Conservation (phyloP, 805 yeast genomes). For the Zygotorulaspora danielsina region DNA sequence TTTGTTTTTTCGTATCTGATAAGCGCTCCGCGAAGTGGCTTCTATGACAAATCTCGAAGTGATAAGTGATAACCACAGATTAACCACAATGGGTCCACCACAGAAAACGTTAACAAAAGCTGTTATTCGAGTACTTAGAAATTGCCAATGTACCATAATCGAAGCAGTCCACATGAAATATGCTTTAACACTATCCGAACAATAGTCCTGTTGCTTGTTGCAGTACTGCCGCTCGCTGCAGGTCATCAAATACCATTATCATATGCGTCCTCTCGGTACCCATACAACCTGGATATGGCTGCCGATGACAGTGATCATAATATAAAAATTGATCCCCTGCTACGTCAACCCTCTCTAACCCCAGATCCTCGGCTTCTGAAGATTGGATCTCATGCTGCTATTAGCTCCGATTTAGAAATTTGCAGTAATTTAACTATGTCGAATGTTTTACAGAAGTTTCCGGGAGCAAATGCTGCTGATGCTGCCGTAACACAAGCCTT, state of each 20-base stretch:
- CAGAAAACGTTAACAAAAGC: too few relatives aligned
- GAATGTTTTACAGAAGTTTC: slow-evolving; percentile 28
- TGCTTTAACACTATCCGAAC: too few relatives aligned
- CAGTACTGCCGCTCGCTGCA: not conserved
- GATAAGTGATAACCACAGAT: too few relatives aligned
- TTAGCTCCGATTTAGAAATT: slow-evolving; percentile 38
- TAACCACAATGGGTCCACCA: too few relatives aligned
- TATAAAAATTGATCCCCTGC: slow-evolving; percentile 40
- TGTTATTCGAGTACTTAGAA: too few relatives aligned
- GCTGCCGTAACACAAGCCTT: slow-evolving; percentile 86
- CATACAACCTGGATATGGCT: not conserved
- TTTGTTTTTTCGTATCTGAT: too few relatives aligned
- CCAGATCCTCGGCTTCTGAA: slow-evolving; percentile 31
- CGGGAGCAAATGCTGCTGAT: slow-evolving; percentile 81
- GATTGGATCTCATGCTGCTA: slow-evolving; percentile 31
- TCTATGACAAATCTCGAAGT: too few relatives aligned
- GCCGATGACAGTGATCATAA: slow-evolving; percentile 27
- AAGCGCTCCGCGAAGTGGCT: too few relatives aligned
- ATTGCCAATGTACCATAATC: not conserved
- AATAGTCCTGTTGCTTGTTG: not conserved
- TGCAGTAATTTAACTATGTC: slow-evolving; percentile 31
- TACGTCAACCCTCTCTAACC: slow-evolving; percentile 35
- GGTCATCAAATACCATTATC: not conserved
- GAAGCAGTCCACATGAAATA: too few relatives aligned
- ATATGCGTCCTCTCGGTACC: slow-evolving; percentile 1